These are phyloP conservation scores for Populus euphratica DNA, from an alignment of 345 rosid genomes.

Conservation along the genomic window DNA sequence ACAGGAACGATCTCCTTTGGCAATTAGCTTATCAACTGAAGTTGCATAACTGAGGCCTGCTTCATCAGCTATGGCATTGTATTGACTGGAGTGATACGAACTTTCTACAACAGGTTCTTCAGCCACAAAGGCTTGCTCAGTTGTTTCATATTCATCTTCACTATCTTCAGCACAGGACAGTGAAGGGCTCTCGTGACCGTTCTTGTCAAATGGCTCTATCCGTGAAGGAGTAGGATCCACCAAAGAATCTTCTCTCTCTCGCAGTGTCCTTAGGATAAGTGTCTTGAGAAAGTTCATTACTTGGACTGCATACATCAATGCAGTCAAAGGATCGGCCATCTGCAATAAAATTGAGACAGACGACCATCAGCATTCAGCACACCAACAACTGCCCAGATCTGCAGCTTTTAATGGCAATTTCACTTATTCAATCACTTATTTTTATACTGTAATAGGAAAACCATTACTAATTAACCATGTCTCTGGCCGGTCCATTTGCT, in stretches of 20 bases:
- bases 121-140: slow-evolving; percentile 28
- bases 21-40: slow-evolving; percentile 10
- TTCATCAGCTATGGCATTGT: slow-evolving; percentile 26
- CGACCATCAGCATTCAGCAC: not conserved
- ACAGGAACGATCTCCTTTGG: slow-evolving; percentile 13
- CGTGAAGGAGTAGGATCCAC: slow-evolving; percentile 12
- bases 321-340: slow-evolving; percentile 33
- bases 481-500: not conserved
- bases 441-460: not conserved
- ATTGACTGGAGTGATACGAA: slow-evolving; percentile 19
- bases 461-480: not conserved
- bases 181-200: slow-evolving; percentile 16
- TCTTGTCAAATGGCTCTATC: slow-evolving; percentile 23
- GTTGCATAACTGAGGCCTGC: slow-evolving; percentile 18
- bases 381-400: not conserved
- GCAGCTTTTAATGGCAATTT: not conserved
- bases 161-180: slow-evolving; percentile 27
- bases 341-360: slow-evolving; percentile 10
- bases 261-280: slow-evolving; percentile 21
- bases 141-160: slow-evolving; percentile 37
- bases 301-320: slow-evolving; percentile 29
- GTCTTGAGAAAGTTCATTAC: slow-evolving; percentile 31
- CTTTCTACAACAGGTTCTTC: slow-evolving; percentile 41
- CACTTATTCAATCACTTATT: not conserved
- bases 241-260: slow-evolving; percentile 21